phyloP scores from a whole-genome alignment of 2,329 filamentous ascomycete genomes.

The Aspergillus bombycis region DNA sequence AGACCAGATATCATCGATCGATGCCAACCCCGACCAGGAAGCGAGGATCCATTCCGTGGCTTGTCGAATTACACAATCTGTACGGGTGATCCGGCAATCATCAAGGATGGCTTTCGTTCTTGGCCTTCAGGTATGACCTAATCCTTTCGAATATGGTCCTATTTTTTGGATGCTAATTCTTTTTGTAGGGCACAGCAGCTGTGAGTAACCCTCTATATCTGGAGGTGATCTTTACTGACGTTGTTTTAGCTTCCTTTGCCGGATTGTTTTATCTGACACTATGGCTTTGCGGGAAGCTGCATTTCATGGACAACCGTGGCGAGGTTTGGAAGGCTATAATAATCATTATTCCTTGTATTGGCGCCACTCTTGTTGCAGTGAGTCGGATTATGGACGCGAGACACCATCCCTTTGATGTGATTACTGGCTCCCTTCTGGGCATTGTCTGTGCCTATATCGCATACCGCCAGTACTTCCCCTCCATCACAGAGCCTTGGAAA shows the following conservation, averaged over 20 bases:
- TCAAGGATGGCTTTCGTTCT: slow-evolving; percentile 63
- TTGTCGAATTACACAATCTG: slow-evolving; percentile 55
- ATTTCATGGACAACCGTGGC: slow-evolving; percentile 62
- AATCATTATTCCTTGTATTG: slow-evolving; percentile 57
- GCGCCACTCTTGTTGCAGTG: slow-evolving; percentile 58
- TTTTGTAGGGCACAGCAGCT: slow-evolving; percentile 26
- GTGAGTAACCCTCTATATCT: slow-evolving; percentile 11
- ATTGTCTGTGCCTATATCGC: slow-evolving; percentile 55
- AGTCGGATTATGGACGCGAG: slow-evolving; percentile 65
- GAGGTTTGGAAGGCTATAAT: slow-evolving; percentile 63
- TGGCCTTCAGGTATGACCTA: slow-evolving; percentile 55
- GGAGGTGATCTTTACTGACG: neutral
- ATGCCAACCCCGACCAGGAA: slow-evolving; percentile 47
- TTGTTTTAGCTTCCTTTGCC: slow-evolving; percentile 56
- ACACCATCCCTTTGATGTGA: slow-evolving; percentile 64
- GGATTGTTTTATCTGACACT: slow-evolving; percentile 63
- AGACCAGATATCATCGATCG: slow-evolving; percentile 62
- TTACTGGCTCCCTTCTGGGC: slow-evolving; percentile 58
- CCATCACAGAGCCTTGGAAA: slow-evolving; percentile 57
- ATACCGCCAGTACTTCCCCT: slow-evolving; percentile 64
- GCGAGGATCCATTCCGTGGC: slow-evolving; percentile 41
- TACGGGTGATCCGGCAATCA: slow-evolving; percentile 51
- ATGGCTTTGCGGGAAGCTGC: slow-evolving; percentile 62
- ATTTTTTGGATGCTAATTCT: slow-evolving; percentile 20
- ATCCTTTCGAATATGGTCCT: neutral